phyloP scores from a whole-genome alignment of 257 asterid genomes.

The Solanum pimpinellifolium region DNA sequence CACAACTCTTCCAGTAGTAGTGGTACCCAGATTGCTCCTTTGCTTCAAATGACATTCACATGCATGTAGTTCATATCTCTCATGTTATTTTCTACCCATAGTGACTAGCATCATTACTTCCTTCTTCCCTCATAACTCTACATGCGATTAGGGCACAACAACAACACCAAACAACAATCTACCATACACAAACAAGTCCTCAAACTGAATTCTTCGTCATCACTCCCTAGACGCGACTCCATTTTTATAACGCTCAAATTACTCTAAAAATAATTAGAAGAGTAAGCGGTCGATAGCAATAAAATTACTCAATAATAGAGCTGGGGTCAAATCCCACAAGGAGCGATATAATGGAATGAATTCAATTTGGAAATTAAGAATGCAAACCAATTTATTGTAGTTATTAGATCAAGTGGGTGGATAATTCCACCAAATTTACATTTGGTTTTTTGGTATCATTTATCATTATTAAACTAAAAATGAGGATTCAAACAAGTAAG shows the following conservation, averaged over 20 bases:
- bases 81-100: neutral
- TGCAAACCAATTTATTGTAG: neutral
- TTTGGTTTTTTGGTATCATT: too few relatives aligned
- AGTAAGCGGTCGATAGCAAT: neutral
- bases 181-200: neutral
- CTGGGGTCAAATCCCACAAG: neutral
- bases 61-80: neutral
- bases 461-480: neutral
- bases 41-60: neutral
- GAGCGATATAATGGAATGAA: neutral
- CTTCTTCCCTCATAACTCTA: neutral
- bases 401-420: neutral
- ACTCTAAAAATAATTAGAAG: neutral
- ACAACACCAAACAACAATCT: neutral
- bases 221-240: neutral
- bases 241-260: neutral
- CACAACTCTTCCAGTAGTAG: neutral
- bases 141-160: neutral
- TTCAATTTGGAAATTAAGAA: neutral
- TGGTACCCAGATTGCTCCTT: neutral
- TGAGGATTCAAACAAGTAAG: neutral
- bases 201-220: neutral
- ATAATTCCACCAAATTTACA: neutral
- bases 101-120: neutral
- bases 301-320: neutral